These are phyloP conservation scores for Saturnispora serradocipensis DNA, from an alignment of 805 yeast species.

Conservation along the genomic window DNA sequence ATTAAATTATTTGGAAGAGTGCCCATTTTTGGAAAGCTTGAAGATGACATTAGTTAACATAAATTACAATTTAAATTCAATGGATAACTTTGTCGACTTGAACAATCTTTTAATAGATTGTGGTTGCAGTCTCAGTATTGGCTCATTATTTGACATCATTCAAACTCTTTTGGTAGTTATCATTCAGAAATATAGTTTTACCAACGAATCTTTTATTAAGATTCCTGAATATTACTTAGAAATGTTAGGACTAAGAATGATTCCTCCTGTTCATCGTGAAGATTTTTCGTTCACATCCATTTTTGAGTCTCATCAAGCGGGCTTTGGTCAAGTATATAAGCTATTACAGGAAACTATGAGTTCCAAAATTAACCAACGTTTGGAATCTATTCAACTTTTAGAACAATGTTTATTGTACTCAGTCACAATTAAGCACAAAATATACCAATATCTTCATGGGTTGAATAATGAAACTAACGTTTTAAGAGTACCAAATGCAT, in stretches of 20 bases:
- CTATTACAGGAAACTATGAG: slow-evolving; percentile 13
- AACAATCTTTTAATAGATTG: slow-evolving; percentile 20
- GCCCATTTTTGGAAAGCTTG: slow-evolving; percentile 16
- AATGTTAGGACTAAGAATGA: slow-evolving; percentile 19
- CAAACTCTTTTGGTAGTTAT: slow-evolving; percentile 18
- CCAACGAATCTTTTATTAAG: not conserved
- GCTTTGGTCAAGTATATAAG: slow-evolving; percentile 6
- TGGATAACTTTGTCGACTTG: slow-evolving; percentile 16
- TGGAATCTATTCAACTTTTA: slow-evolving; percentile 10
- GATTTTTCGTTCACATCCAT: slow-evolving; percentile 14
- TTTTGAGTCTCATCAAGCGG: slow-evolving; percentile 18
- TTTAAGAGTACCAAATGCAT: slow-evolving; percentile 6
- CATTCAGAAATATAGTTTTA: slow-evolving; percentile 14
- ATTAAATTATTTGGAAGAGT: slow-evolving; percentile 18
- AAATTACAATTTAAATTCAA: slow-evolving; percentile 14
- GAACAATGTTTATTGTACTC: slow-evolving; percentile 27
- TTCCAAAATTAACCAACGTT: slow-evolving; percentile 8
- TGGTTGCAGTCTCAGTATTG: slow-evolving; percentile 28
- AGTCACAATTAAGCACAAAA: slow-evolving; percentile 28
- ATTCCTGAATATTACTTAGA: slow-evolving; percentile 13
- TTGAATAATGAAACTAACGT: slow-evolving; percentile 16
- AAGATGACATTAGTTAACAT: slow-evolving; percentile 16
- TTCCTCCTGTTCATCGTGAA: slow-evolving; percentile 25
- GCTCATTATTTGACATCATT: slow-evolving; percentile 26
- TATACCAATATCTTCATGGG: slow-evolving; percentile 14